Conservation (phyloP, 768 basidiomycete species). For the Brasilioporus rufonigricans region DNA sequence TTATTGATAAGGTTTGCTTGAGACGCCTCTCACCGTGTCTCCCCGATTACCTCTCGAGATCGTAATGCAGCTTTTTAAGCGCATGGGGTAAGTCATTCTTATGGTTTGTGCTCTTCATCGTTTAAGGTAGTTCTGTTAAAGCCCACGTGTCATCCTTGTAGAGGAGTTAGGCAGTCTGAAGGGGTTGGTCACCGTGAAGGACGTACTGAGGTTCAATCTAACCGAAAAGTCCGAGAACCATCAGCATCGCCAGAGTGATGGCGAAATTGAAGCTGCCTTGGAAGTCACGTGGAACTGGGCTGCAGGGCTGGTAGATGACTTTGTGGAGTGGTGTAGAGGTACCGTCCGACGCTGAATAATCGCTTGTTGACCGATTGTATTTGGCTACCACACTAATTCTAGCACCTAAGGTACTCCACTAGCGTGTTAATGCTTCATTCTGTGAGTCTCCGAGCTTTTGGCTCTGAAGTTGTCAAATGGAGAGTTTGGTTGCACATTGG, state of each 20-base stretch:
- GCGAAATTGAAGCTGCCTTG: slow-evolving; percentile 61
- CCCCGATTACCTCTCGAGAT: slow-evolving; percentile 92
- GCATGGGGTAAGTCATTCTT: slow-evolving; percentile 79
- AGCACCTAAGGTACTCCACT: background rate
- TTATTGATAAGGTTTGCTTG: background rate
- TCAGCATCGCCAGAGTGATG: slow-evolving; percentile 55
- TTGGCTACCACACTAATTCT: background rate
- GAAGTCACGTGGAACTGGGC: slow-evolving; percentile 61
- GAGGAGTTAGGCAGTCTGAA: slow-evolving; percentile 79
- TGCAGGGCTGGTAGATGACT: slow-evolving; percentile 35
- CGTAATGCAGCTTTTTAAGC: slow-evolving; percentile 95
- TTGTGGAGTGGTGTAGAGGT: slow-evolving; percentile 25
- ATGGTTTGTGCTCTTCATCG: background rate
- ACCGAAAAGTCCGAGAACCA: slow-evolving; percentile 50
- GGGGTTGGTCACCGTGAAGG: slow-evolving; percentile 94
- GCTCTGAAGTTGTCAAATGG: background rate
- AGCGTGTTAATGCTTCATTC: background rate
- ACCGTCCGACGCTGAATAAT: slow-evolving; percentile 21
- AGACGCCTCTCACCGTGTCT: slow-evolving; percentile 95
- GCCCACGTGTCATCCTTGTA: slow-evolving; percentile 95
- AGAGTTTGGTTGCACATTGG: background rate
- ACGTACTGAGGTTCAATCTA: slow-evolving; percentile 85
- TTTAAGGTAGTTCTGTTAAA: slow-evolving; percentile 29
- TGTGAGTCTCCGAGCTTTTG: too few species aligned
- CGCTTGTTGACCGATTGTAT: background rate